phyloP scores from a whole-genome alignment of 2,329 filamentous ascomycete genomes.

The Lasiodiplodia citricola region DNA sequence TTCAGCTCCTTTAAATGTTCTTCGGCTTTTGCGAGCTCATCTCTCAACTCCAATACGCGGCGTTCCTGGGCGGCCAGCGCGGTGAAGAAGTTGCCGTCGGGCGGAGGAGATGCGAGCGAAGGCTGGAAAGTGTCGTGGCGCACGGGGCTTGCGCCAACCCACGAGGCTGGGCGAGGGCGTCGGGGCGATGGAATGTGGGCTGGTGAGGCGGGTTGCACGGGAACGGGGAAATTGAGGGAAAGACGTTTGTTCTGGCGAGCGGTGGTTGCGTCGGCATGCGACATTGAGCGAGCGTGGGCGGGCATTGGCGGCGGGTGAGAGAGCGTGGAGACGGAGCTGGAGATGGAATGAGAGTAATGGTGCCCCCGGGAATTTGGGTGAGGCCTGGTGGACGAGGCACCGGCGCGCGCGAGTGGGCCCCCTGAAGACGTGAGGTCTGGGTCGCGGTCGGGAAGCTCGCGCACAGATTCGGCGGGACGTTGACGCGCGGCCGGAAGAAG shows the following conservation, averaged over 20 bases:
- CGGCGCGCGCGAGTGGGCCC: conserved; percentile 24
- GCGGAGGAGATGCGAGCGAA: conserved; percentile 24
- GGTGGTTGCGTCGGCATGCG: conserved; percentile 41
- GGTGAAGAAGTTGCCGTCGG: conserved; percentile 69
- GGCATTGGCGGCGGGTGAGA: conserved; percentile 31
- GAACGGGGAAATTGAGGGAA: conserved; percentile 56
- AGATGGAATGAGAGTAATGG: conserved; percentile 21
- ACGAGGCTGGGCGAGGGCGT: conserved; percentile 45
- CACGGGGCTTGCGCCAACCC: conserved; percentile 41
- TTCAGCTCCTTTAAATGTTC: conserved; percentile 77
- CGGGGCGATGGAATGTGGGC: conserved; percentile 41
- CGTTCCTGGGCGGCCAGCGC: conserved; percentile 92
- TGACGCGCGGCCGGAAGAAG: conserved; percentile 21
- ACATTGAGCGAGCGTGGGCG: conserved; percentile 40
- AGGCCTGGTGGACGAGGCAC: conserved; percentile 12
- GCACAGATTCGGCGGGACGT: conserved; percentile 16
- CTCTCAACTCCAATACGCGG: conserved; percentile 84
- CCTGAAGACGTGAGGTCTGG: conserved; percentile 14
- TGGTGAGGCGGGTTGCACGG: conserved; percentile 34
- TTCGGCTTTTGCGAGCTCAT: conserved; percentile 87
- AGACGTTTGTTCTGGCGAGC: conserved; percentile 49
- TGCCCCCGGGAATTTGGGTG: conserved; percentile 19
- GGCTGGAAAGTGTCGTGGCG: conserved; percentile 32
- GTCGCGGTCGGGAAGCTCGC: not conserved
- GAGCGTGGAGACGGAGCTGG: conserved; percentile 29